These are phyloP conservation scores for Alliaria petiolata DNA, from an alignment of 345 rosid genomes.

Conservation along the genomic window DNA sequence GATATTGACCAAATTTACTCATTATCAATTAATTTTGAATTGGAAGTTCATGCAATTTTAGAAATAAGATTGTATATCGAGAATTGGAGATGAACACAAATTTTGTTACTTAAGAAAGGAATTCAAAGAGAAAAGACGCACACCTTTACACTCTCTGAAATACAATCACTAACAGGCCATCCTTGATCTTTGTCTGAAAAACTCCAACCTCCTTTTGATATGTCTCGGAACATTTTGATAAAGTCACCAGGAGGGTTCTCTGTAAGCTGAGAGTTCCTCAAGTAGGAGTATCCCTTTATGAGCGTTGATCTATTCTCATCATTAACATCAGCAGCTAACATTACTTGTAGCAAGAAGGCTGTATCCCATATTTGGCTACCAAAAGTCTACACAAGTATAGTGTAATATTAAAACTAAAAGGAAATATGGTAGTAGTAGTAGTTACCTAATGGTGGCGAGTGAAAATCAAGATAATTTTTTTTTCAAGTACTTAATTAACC, in stretches of 20 bases:
- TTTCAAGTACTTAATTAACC: conserved; percentile 14
- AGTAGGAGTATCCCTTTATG: conserved; percentile 35
- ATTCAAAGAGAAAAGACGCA: no score
- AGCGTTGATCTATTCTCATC: no score
- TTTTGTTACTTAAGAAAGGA: neutral
- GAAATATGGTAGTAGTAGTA: neutral
- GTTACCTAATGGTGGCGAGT: neutral
- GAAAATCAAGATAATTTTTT: no score
- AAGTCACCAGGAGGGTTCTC: conserved; percentile 54
- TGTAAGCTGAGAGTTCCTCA: conserved; percentile 40
- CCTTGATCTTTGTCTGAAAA: conserved; percentile 73
- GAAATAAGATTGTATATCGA: neutral
- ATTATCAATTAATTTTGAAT: no score
- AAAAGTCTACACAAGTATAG: conserved; percentile 19
- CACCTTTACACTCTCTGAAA: conserved; percentile 60
- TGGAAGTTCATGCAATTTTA: no score
- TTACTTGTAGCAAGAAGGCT: conserved; percentile 34
- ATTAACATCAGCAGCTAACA: conserved; percentile 26
- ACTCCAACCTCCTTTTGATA: conserved; percentile 63
- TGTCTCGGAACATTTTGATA: conserved; percentile 47
- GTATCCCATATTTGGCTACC: conserved; percentile 48
- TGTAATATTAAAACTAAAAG: neutral
- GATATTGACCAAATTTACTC: neutral
- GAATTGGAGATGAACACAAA: neutral
- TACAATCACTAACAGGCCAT: conserved; percentile 68